Percentiles rank a stretch among this genome's conserved stretches.
phyloP scores from a whole-genome alignment of 129 eudicot species.

The Saussurea involucrata region DNA sequence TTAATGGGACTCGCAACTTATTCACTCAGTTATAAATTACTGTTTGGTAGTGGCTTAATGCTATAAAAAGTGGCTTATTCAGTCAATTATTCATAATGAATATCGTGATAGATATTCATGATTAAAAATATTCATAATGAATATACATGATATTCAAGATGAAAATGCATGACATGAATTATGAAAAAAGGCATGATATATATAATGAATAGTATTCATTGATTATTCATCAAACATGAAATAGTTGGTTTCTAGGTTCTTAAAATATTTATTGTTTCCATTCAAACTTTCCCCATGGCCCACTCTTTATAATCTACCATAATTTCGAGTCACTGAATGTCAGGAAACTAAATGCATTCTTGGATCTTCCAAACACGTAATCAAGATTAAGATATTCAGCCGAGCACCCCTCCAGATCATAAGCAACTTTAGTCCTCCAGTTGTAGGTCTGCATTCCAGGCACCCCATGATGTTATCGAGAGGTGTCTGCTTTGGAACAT shows the following conservation, averaged over 20 bases:
- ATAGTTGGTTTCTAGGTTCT: not conserved
- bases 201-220: not conserved
- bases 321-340: constrained; percentile 47
- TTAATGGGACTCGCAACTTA: no score
- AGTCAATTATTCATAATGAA: not conserved
- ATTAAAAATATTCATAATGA: not conserved
- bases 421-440: constrained; percentile 46
- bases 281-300: not conserved
- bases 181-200: not conserved
- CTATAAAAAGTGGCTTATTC: no score
- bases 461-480: constrained; percentile 34
- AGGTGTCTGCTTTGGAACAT: constrained; percentile 53
- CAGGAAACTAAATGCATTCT: constrained; percentile 74
- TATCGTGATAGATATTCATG: not conserved
- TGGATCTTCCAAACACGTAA: constrained; percentile 54
- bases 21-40: no score
- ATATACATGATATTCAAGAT: not conserved
- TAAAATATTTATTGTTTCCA: not conserved
- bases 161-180: no score
- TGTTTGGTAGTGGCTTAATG: no score
- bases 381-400: constrained; percentile 38
- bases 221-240: not conserved
- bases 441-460: constrained; percentile 35
- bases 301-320: constrained; percentile 16
- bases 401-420: constrained; percentile 32